These are phyloP conservation scores for Backusella parvicylindrica DNA, from an alignment of 192 early-diverging fungal species.

Conservation along the genomic window DNA sequence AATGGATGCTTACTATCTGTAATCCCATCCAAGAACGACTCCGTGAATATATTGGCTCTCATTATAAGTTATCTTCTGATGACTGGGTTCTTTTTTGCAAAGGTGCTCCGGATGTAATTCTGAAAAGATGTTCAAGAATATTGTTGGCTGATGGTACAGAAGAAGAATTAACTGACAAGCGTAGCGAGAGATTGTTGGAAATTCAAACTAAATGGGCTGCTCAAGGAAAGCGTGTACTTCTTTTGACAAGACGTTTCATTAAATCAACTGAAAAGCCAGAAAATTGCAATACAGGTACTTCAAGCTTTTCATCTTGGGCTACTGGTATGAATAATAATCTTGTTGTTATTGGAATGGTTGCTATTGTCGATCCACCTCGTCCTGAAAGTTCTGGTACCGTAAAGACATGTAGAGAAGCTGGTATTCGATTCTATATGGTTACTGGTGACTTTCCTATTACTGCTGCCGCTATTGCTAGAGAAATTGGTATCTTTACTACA, in stretches of 20 bases:
- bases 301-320: constrained; percentile 24
- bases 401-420: constrained; percentile 56
- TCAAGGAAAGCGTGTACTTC: constrained; percentile 57
- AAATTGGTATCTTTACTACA: constrained; percentile 70
- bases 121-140: constrained; percentile 41
- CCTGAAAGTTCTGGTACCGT: constrained; percentile 67
- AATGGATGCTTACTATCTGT: constrained; percentile 63
- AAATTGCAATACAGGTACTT: neutral
- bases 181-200: constrained; percentile 30
- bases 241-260: constrained; percentile 26
- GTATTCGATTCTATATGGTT: constrained; percentile 83
- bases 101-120: constrained; percentile 79
- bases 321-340: constrained; percentile 45
- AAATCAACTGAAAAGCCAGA: neutral
- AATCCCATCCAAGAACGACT: neutral
- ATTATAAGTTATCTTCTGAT: constrained; percentile 9
- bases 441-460: constrained; percentile 82
- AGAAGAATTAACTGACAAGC: constrained; percentile 37
- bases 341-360: constrained; percentile 70
- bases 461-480: constrained; percentile 75
- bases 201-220: constrained; percentile 53
- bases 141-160: constrained; percentile 41
- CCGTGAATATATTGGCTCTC: neutral
- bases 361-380: constrained; percentile 85
- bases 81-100: constrained; percentile 61